Evolutionary conservation across 495 filamentous ascomycete species (phyloP), one percentile per base, ranked within the genome.

Genomic region (Articulospora tetracladia): DNA sequence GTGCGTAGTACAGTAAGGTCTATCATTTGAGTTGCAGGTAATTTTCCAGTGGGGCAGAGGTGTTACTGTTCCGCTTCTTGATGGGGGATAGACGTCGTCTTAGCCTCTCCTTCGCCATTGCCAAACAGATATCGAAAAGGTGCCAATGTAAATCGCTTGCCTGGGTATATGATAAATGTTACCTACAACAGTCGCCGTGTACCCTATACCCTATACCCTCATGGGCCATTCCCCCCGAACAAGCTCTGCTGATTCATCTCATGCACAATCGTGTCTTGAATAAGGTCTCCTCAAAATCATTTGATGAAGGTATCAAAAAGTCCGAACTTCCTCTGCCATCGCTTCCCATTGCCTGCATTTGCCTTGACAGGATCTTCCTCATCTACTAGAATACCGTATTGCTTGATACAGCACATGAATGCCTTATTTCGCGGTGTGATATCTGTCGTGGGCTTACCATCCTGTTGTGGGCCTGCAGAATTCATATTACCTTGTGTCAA

Each of bases 321-420:
- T 41, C 73, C 74, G 70, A 83, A 85, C 50, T 76, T 72, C 30
- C 81, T 73, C 59, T 75, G 60, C 78, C 80, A 85, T 44, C 70
- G 66, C 27, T 63, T 61, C 12, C 66, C 69, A 3, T 70, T 52
- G 0, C 76, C 71, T 3, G 67, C 68, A 53, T 75, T 63, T 17
- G 72, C 70, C 28, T 70, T 72, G 0, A 7, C 44, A 15, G 64
- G 59, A 28, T 73, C 61, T 0, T 64, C 51, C 57, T 73, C 69
- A 0, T 41, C 46, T 13, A 72, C 56, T 19, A 70, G 68, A 24
- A 81, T 68, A 7, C 85, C 86, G 66, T 86, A 88, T 71, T 89
- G 83, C 63, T 73, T 72, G 51, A 89, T 76, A 58, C 82, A 86
- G 67, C 85, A 88, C 0, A 75, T 68, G 58, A 89, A 89, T 3